Conservation (phyloP, 148 eudicot genomes). For the Rhododendron simsii region DNA sequence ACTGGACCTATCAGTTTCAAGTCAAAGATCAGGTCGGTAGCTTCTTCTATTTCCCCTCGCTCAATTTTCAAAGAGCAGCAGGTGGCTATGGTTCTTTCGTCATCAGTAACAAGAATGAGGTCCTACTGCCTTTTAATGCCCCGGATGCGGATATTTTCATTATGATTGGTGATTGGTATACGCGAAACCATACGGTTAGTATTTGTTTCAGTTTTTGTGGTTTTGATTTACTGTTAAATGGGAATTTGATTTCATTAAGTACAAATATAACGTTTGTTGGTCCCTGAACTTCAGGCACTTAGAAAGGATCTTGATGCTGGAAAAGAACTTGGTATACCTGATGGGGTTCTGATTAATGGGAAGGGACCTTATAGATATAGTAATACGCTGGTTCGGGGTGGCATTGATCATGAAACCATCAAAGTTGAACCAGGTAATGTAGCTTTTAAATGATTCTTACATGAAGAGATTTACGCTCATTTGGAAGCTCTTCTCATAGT, state of each 20-base stretch:
- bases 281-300: slow-evolving; percentile 48
- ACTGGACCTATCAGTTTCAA: slow-evolving; percentile 10
- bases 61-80: slow-evolving; percentile 6
- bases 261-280: neutral
- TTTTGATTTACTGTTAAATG: neutral
- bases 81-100: slow-evolving; percentile 3
- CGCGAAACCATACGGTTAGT: slow-evolving; percentile 3
- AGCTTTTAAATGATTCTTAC: neutral
- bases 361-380: slow-evolving; percentile 95
- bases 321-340: slow-evolving; percentile 87
- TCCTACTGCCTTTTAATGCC: neutral
- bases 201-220: neutral
- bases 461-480: neutral
- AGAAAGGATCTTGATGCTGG: slow-evolving; percentile 77
- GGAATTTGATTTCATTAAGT: neutral
- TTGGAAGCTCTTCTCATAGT: neutral
- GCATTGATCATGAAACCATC: slow-evolving; percentile 79
- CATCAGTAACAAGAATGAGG: neutral
- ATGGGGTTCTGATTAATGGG: slow-evolving; percentile 95
- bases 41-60: slow-evolving; percentile 7
- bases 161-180: slow-evolving; percentile 10
- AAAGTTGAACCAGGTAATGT: slow-evolving; percentile 74
- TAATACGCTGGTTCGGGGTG: slow-evolving; percentile 76
- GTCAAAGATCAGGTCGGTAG: slow-evolving; percentile 10
- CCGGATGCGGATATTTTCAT: slow-evolving; percentile 7